phyloP scores from a whole-genome alignment of 352 stramenopile species.

The Globisporangium paroecandrum region DNA sequence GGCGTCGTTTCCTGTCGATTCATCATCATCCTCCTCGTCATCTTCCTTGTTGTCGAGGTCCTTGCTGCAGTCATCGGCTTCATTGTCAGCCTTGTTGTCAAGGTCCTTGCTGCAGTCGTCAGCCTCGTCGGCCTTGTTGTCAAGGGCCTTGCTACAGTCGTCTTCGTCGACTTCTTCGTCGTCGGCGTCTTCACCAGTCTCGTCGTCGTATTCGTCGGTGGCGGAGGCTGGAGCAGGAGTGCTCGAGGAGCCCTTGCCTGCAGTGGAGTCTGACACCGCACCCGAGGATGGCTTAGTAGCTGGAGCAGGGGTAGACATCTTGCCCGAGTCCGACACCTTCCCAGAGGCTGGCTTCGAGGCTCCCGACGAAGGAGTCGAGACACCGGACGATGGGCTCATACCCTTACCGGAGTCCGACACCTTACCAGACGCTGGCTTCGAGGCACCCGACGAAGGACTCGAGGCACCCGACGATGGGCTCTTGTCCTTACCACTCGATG shows the following conservation, averaged over 20 bases:
- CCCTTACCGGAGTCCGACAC: slow-evolving; percentile 9
- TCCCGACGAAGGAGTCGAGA: neutral
- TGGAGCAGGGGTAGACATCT: neutral
- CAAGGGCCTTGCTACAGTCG: slow-evolving; percentile 30
- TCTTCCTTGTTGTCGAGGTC: slow-evolving; percentile 15
- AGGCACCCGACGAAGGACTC: slow-evolving; percentile 2
- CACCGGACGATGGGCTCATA: neutral
- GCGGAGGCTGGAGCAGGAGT: neutral
- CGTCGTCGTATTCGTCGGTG: slow-evolving; percentile 11
- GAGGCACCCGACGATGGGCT: slow-evolving; percentile 8
- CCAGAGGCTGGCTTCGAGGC: neutral
- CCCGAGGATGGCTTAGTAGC: slow-evolving; percentile 7
- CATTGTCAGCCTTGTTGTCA: slow-evolving; percentile 22
- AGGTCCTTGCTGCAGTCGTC: slow-evolving; percentile 30
- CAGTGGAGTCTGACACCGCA: slow-evolving; percentile 13
- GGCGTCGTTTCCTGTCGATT: slow-evolving; percentile 12
- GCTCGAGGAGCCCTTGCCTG: slow-evolving; percentile 2
- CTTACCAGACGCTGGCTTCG: slow-evolving; percentile 2
- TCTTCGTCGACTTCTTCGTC: slow-evolving; percentile 14
- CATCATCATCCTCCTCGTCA: slow-evolving; percentile 4
- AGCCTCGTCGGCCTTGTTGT: slow-evolving; percentile 22
- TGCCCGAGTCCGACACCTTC: neutral
- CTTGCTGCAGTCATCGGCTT: slow-evolving; percentile 22
- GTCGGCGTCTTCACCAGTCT: slow-evolving; percentile 11
- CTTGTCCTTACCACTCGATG: slow-evolving; percentile 8